Conservation (phyloP, 768 basidiomycete species). For the Phaffia tasmanica region DNA sequence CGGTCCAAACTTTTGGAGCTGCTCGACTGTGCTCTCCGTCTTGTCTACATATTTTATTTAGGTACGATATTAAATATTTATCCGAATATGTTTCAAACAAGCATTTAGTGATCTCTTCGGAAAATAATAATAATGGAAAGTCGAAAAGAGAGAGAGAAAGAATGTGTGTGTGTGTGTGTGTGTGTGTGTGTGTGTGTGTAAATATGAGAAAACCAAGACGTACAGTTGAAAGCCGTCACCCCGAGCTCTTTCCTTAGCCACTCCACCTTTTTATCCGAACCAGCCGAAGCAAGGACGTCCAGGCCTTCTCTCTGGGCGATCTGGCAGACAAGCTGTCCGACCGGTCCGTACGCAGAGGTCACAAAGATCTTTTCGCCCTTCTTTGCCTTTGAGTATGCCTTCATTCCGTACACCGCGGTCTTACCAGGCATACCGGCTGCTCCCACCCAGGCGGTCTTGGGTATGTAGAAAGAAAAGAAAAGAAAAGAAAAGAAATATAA, state of each 20-base stretch:
- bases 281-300: slow-evolving; percentile 61
- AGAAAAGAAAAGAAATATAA: not conserved
- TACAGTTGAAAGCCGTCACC: slow-evolving; percentile 30
- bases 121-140: not conserved
- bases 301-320: slow-evolving; percentile 43
- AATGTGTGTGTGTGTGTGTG: no score
- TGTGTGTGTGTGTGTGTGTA: not conserved
- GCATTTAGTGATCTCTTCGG: not conserved
- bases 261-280: slow-evolving; percentile 60
- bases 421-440: slow-evolving; percentile 44
- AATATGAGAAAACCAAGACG: not conserved
- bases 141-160: not conserved
- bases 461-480: not conserved
- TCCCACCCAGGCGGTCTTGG: slow-evolving; percentile 32
- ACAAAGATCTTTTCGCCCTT: slow-evolving; percentile 49
- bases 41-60: slow-evolving; percentile 35
- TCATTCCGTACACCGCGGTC: slow-evolving; percentile 22
- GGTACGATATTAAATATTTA: slow-evolving; percentile 3
- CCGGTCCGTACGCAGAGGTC: slow-evolving; percentile 45
- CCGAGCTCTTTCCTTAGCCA: slow-evolving; percentile 27
- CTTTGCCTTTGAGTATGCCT: slow-evolving; percentile 36
- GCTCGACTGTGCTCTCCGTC: slow-evolving; percentile 46
- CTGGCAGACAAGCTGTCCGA: slow-evolving; percentile 52
- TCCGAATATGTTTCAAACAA: not conserved
- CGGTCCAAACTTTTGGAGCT: slow-evolving; percentile 50